Conservation (phyloP, 225 moss, liverwort and hornwort species). For the Straminergon stramineum region DNA sequence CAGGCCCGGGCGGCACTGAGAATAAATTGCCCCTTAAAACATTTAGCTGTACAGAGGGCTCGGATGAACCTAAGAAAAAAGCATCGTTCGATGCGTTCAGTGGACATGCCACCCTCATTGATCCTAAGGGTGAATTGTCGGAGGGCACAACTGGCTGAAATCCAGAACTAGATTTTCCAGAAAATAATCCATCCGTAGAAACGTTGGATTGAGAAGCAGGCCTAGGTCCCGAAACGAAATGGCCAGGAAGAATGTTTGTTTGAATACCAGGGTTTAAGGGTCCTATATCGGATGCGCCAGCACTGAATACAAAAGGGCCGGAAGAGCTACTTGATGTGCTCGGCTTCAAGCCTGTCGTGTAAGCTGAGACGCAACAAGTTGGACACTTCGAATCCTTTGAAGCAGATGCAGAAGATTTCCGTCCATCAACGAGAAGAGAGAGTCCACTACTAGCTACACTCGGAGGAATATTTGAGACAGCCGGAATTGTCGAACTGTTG, state of each 20-base stretch:
- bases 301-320: constrained; percentile 62
- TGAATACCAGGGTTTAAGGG: constrained; percentile 12
- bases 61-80: not conserved
- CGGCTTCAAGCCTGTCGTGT: constrained; percentile 5
- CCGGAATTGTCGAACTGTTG: not conserved
- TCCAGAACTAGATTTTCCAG: constrained; percentile 6
- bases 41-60: constrained; percentile 2
- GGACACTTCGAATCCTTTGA: constrained; percentile 1
- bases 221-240: not conserved
- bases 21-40: not conserved
- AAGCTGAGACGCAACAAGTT: constrained; percentile 15
- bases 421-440: not conserved
- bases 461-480: not conserved
- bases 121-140: not conserved
- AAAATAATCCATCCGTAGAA: not conserved
- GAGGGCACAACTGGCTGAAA: constrained; percentile 9
- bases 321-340: constrained; percentile 19
- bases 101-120: not conserved
- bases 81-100: not conserved
- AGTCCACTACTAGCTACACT: not conserved
- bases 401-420: not conserved
- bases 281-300: constrained; percentile 22
- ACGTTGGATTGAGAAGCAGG: not conserved
- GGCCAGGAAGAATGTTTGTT: not conserved
- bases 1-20: not conserved